These are phyloP conservation scores for Poronia punctata DNA, from an alignment of 495 filamentous ascomycete genomes.

Conservation along the genomic window DNA sequence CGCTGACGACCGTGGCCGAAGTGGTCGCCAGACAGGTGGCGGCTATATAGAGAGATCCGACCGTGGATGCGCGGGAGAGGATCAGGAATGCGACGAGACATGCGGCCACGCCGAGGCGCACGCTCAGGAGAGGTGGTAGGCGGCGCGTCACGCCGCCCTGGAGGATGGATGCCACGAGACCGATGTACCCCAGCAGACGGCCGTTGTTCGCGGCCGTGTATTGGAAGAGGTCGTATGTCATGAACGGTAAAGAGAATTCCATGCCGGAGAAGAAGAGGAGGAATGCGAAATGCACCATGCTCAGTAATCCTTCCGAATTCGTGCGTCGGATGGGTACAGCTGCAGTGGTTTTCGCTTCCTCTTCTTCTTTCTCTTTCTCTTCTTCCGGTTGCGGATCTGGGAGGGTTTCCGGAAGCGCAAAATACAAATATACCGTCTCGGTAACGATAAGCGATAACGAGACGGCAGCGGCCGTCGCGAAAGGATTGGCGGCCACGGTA, in stretches of 20 bases:
- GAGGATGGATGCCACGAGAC: constrained; percentile 81
- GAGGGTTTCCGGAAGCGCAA: constrained; percentile 81
- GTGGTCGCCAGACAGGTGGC: constrained; percentile 81
- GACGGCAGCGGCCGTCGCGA: constrained; percentile 81
- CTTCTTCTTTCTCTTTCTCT: constrained; percentile 29
- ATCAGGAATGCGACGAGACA: constrained; percentile 75
- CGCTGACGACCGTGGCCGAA: constrained; percentile 87
- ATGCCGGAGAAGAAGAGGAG: constrained; percentile 95
- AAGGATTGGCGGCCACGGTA: constrained; percentile 80
- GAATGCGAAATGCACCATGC: constrained; percentile 81
- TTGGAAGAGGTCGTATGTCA: constrained; percentile 88
- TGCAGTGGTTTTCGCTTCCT: constrained; percentile 13
- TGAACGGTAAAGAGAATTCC: constrained; percentile 93
- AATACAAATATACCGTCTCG: constrained; percentile 86
- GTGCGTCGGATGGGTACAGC: constrained; percentile 43
- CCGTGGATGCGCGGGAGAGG: constrained; percentile 58
- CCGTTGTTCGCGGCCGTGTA: constrained; percentile 75
- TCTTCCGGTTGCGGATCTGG: too few species aligned
- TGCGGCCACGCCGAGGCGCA: constrained; percentile 69
- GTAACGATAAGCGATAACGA: constrained; percentile 72
- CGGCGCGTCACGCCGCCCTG: constrained; percentile 82
- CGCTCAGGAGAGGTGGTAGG: constrained; percentile 66
- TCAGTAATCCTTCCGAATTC: constrained; percentile 78
- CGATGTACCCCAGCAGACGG: constrained; percentile 85
- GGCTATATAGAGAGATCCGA: constrained; percentile 66